These are phyloP conservation scores for Cyberlindnera maritima DNA, from an alignment of 805 yeast species.

Conservation along the genomic window DNA sequence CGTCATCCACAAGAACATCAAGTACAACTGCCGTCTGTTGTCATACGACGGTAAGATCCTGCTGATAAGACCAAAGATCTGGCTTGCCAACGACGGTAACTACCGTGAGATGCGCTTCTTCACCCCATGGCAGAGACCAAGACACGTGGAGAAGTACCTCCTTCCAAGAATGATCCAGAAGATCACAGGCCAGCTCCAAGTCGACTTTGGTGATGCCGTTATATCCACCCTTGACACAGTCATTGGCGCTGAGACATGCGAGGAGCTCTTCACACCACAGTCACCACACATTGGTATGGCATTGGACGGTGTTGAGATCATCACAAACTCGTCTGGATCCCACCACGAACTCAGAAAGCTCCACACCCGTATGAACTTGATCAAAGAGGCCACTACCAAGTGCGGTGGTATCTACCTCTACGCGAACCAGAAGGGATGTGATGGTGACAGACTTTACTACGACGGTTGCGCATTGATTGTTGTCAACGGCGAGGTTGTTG, in stretches of 20 bases:
- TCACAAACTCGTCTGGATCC: constrained; percentile 93
- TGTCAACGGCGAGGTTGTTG: constrained; percentile 86
- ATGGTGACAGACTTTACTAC: constrained; percentile 94
- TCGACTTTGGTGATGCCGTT: constrained; percentile 89
- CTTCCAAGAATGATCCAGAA: constrained; percentile 70
- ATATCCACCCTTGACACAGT: constrained; percentile 81
- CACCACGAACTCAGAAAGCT: constrained; percentile 94
- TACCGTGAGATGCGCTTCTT: constrained; percentile 97
- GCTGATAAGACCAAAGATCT: constrained; percentile 86
- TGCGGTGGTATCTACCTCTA: constrained; percentile 96
- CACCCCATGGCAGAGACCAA: constrained; percentile 88
- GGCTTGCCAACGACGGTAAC: constrained; percentile 96
- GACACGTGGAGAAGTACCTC: constrained; percentile 66
- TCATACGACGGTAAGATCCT: constrained; percentile 77
- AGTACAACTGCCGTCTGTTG: constrained; percentile 88
- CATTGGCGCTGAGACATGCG: constrained; percentile 98
- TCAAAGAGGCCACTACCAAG: constrained; percentile 88
- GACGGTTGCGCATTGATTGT: constrained; percentile 97
- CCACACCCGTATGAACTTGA: constrained; percentile 78
- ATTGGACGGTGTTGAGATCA: constrained; percentile 94
- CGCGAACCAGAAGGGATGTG: constrained; percentile 96
- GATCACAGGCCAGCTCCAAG: constrained; percentile 63
- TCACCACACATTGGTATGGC: constrained; percentile 93
- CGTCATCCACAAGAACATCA: constrained; percentile 76
- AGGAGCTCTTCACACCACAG: constrained; percentile 93